phyloP scores from a whole-genome alignment of 148 eudicot genomes.

The Nepenthes gracilis region DNA sequence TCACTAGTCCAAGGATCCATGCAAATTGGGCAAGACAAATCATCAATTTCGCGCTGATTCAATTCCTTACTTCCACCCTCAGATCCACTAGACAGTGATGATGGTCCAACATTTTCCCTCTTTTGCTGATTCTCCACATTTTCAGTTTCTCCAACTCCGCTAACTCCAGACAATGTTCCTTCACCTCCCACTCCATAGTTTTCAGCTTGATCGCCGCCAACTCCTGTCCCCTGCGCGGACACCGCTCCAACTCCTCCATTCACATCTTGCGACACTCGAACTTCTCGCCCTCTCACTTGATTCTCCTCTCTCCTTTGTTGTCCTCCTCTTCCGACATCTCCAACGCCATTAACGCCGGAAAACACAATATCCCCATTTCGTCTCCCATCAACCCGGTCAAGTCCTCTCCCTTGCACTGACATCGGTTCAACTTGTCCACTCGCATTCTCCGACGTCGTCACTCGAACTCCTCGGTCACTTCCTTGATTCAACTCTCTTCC shows the following conservation, averaged over 20 bases:
- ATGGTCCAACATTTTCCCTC: constrained; percentile 2
- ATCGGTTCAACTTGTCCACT: not conserved
- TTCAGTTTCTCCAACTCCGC: no score
- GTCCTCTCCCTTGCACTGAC: not conserved
- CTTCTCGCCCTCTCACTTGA: not conserved
- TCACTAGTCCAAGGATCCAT: constrained; percentile 58
- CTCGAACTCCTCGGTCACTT: not conserved
- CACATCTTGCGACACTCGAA: not conserved
- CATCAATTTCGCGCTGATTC: constrained; percentile 23
- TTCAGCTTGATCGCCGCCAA: not conserved
- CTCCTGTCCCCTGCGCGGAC: not conserved
- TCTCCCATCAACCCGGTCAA: no score
- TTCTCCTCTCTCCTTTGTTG: not conserved
- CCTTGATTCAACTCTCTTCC: not conserved
- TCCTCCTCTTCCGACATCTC: not conserved
- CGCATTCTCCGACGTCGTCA: not conserved
- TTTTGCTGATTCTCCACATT: not conserved
- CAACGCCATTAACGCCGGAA: no score
- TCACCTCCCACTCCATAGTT: constrained; percentile 4
- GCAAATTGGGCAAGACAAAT: constrained; percentile 68
- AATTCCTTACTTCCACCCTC: not conserved
- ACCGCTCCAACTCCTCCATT: not conserved
- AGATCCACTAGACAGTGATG: constrained; percentile 3
- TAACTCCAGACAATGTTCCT: not conserved
- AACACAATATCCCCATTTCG: no score